Evolutionary conservation across 768 basidiomycete genomes (phyloP), one percentile per base, ranked within the genome.

Genomic region (Xerocomellus amylosporus): DNA sequence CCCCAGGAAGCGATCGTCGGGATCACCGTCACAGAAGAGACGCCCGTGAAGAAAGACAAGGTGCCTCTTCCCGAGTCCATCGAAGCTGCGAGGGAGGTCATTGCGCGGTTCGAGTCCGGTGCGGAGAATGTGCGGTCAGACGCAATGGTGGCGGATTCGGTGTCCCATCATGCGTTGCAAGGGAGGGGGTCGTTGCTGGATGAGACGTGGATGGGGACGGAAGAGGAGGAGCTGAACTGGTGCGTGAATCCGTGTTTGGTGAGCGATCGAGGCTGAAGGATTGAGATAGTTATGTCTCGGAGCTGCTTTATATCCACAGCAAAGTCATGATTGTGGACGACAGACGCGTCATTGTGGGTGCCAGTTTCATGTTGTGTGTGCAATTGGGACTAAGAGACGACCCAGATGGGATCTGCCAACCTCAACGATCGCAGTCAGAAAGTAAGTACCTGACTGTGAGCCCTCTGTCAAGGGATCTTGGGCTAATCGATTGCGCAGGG

Each of bases 291-390:
- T 92, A 90, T 71, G 83, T 90, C 19, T 84, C 86, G n/a, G 87
- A 91, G 71, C 58, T 88, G 61, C 71, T 88, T 20, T 93, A 93
- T 62, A 92, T 93, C 54, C 91, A 93, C 67, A 84, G 83, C 22
- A 93, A 93, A 75, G 68, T 96, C 24, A 96, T 97, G 94, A 90
- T 96, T 49, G 91, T 97, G 34, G 95, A 97, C 64, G 95, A 98
- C 66, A 79, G 83, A 31, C 79, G 86, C 34, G 93, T 97, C 42
- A 92, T 98, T 59, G 90, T 92, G 61, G 48, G 89, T 78, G 2
- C 26, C 20, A 0, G 10, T 19, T 20, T 46, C 28, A 12, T 44
- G 38, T 7, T 19, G 17, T 36, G 15, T 5, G 38, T 54, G 19
- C 49, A 34, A 33, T 50, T 40, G 36, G 36, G 24, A 44, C 57